Base-by-base conservation (phyloP, 208 protist species). In the Blechomonas ayalai region DNA sequence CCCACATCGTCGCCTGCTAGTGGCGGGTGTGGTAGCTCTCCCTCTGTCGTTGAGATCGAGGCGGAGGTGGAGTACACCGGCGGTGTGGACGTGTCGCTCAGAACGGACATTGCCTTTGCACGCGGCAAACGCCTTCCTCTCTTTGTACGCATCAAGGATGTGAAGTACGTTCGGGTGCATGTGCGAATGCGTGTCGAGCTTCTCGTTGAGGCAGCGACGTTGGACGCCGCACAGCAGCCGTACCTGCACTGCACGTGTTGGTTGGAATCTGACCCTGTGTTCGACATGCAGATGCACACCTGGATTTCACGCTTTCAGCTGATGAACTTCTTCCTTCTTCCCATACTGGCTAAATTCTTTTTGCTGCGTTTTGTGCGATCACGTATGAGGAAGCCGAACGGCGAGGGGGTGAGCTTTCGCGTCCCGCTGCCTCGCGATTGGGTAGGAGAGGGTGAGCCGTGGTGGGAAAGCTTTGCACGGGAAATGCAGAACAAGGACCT, bases 231-330 rank as follows among this genome's bases (percentile, higher is more conserved):
- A 32, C 67, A 65, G 20, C 67, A 65, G 42, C 83, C 79, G 10
- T 83, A 73, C 24, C 59, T 93, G 6, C 49, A 69, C 34, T 69
- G 67, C 47, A 82, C 55, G 3, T 16, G 89, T 15, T 93, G 81
- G 77, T 66, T 92, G 5, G 68, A 86, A 33, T 93, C 84, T 0
- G 81, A 93, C 33, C 84, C 84, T 5, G 57, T 62, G 29, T 93
- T 93, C 39, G 76, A 82, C 36, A 62, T 88, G 34, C 53, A 70
- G 44, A 49, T 93, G 34, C 62, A 70, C 33, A 84, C 80, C 1
- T 67, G 65, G 10, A 47, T 90, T 15, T 84, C 67, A 32, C 73
- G 58, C 10, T 69, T 80, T 22, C 50, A 55, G 19, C 78, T 93
- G 37, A 60, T 52, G 23, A 67, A 90, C 40, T 85, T 75, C 33